Evolutionary conservation across 768 basidiomycete species (phyloP).

Genomic region (Leucocoprinus sp.): DNA sequence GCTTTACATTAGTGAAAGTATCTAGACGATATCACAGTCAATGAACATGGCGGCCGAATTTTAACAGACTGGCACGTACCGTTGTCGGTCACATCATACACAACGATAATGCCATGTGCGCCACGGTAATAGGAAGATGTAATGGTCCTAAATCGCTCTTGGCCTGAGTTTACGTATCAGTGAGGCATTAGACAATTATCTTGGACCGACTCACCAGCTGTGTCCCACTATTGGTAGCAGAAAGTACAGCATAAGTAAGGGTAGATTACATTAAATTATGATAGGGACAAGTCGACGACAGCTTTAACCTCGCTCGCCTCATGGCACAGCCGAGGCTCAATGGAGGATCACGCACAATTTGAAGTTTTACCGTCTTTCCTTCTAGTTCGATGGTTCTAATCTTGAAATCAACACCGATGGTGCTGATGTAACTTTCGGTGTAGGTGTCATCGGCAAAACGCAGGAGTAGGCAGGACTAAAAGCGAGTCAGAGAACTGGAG

Average conservation of each 20-base stretch:
- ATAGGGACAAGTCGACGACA: background rate
- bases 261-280: background rate
- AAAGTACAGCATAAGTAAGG: background rate
- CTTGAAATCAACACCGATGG: slow-evolving; percentile 99
- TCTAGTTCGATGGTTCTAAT: slow-evolving; percentile 98
- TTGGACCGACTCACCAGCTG: slow-evolving; percentile 56
- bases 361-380: slow-evolving; percentile 96
- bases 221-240: slow-evolving; percentile 82
- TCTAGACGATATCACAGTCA: slow-evolving; percentile 37
- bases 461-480: slow-evolving; percentile 81
- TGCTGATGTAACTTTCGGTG: slow-evolving; percentile 95
- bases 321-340: slow-evolving; percentile 6
- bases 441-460: slow-evolving; percentile 96
- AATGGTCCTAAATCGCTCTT: slow-evolving; percentile 98
- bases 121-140: slow-evolving; percentile 99
- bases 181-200: slow-evolving; percentile 2
- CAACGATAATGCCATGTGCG: slow-evolving; percentile 96
- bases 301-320: slow-evolving; percentile 1
- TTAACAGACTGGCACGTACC: slow-evolving; percentile 33
- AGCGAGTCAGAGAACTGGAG: slow-evolving; percentile 18
- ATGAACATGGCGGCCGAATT: slow-evolving; percentile 3
- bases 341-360: slow-evolving; percentile 68
- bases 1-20: slow-evolving; percentile 92
- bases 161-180: slow-evolving; percentile 41
- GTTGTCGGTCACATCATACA: slow-evolving; percentile 97